Base-by-base conservation (phyloP, 2,329 filamentous ascomycete species). In the Pseudocercospora macadamiae region DNA sequence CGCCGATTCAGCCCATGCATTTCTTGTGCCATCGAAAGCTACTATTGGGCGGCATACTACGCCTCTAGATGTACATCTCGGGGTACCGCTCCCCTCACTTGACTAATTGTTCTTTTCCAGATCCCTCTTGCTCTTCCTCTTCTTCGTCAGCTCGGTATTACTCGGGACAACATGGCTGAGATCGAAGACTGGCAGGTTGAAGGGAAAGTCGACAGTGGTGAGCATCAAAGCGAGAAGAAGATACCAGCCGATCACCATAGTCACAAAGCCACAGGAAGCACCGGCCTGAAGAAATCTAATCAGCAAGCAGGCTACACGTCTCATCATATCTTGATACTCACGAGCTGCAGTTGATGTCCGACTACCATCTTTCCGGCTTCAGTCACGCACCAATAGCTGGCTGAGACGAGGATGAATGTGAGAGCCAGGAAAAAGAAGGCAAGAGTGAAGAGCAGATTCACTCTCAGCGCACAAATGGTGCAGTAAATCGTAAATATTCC, bases 391-490 rank as follows among this genome's bases (percentile, higher is more conserved):
- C 62, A 66, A 8, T 60, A 57, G 32, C 55, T 59, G 6, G 60
- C 51, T 7, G 60, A 53, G 14, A 63, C 47, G 18, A 66, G 56
- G 4, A 59, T 54, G 32, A 64, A 66, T 8, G 62, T 64, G 14
- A 64, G 32, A 25, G 49, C 48, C 16, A 64, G 58, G 53, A 66
- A 63, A 56, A 66, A 62, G 51, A 66, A 64, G 9, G 62, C 60
- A 9, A 47, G 34, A 10, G 55, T 49, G 56, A 63, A 66, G 16
- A 66, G 42, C 19, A 61, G 28, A 42, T 63, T 66, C 10, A 59
- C 51, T 2, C 60, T 51, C 30, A 61, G 39, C 9, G 64, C 62
- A 21, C 62, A 63, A 36, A 64, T 60, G 3, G 59, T 63, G 54
- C 61, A 65, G 49, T 64, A 63, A 19, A 60, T 28, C n/a, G 62